Percentiles rank a stretch among this genome's conserved stretches.
Conservation (phyloP, 179 eudicot species). For the Pouteria campechiana region DNA sequence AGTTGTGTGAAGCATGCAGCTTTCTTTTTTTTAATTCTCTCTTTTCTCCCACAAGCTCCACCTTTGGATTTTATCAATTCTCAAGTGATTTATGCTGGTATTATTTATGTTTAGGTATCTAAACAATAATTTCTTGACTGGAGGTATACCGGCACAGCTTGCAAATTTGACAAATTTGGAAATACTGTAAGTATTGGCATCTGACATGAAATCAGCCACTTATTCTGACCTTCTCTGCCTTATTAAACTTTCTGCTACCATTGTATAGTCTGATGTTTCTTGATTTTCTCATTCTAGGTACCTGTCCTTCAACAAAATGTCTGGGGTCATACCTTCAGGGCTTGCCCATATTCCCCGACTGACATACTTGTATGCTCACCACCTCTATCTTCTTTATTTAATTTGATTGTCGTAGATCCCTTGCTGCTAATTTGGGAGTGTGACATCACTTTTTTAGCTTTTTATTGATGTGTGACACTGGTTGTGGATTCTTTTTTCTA, state of each 20-base stretch:
- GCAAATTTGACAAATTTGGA: constrained; percentile 88
- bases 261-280: no score
- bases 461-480: no score
- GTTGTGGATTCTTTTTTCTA: no score
- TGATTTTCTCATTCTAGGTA: constrained; percentile 38
- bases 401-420: no score
- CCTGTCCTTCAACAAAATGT: constrained; percentile 88
- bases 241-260: no score
- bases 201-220: background rate
- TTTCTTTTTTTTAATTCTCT: background rate
- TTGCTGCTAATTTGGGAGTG: background rate
- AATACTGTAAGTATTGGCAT: constrained; percentile 61
- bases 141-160: constrained; percentile 91
- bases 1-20: no score
- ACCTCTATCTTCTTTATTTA: background rate
- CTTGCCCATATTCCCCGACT: constrained; percentile 72
- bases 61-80: no score
- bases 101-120: constrained; percentile 41
- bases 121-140: constrained; percentile 83
- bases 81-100: background rate
- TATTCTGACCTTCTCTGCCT: no score
- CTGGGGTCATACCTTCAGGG: constrained; percentile 78
- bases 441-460: background rate
- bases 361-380: constrained; percentile 73
- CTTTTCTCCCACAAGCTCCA: background rate